These are phyloP conservation scores for Didymella exigua DNA, from an alignment of 2,329 filamentous ascomycete species.

Conservation along the genomic window DNA sequence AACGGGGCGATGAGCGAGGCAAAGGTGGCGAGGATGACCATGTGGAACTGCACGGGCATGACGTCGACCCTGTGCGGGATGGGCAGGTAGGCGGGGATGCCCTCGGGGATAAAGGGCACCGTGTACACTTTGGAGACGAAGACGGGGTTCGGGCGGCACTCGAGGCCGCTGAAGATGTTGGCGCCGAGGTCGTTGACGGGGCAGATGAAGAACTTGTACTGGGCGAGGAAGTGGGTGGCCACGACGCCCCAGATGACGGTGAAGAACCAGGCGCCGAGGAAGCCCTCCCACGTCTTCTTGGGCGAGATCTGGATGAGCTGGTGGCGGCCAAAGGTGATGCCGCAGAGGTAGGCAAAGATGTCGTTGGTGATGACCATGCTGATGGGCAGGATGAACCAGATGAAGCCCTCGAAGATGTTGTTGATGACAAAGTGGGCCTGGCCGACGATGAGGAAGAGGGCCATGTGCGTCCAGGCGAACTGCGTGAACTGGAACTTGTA, in stretches of 20 bases:
- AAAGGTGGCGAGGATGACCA: conserved; percentile 87
- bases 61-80: conserved; percentile 74
- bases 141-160: conserved; percentile 89
- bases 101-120: conserved; percentile 57
- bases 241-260: conserved; percentile 84
- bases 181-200: conserved; percentile 95
- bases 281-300: conserved; percentile 99
- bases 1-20: conserved; percentile 97
- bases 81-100: conserved; percentile 52
- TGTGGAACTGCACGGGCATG: conserved; percentile 91
- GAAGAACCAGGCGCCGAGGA: conserved; percentile 94
- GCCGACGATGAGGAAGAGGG: conserved; percentile 94
- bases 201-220: conserved; percentile 97
- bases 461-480: conserved; percentile 99
- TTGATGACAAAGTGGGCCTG: conserved; percentile 99
- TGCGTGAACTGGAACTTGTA: conserved; percentile 99
- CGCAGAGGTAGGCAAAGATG: conserved; percentile 97
- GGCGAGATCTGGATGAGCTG: conserved; percentile 97
- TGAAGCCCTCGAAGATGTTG: conserved; percentile 99
- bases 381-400: conserved; percentile 98
- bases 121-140: conserved; percentile 80
- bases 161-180: conserved; percentile 86
- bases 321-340: conserved; percentile 94
- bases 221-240: conserved; percentile 82
- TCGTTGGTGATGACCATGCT: conserved; percentile 97